Evolutionary conservation across 306 rosid species (phyloP).

Genomic region (Citrullus mucosospermus): DNA sequence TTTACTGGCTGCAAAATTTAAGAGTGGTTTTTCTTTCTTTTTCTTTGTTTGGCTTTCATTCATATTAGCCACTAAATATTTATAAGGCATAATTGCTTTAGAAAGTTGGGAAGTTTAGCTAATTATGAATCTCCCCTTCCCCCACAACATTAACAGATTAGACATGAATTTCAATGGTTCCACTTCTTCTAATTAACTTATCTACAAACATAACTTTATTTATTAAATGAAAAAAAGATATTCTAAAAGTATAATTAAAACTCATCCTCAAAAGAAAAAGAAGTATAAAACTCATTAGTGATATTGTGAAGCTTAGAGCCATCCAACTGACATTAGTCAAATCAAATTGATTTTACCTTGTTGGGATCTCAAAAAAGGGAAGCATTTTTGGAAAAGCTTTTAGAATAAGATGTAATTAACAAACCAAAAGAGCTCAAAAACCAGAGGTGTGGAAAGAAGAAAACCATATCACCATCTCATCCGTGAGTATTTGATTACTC

Average conservation of each 20-base stretch:
- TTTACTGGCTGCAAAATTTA: neutral
- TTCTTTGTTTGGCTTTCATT: neutral
- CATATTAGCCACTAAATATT: neutral
- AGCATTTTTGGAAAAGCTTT: neutral
- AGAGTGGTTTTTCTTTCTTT: neutral
- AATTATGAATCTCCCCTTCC: neutral
- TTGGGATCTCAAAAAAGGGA: neutral
- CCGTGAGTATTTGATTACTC: slow-evolving; percentile 38
- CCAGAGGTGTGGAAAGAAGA: slow-evolving; percentile 92
- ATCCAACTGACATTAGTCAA: neutral
- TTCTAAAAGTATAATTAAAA: no score
- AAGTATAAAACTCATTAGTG: neutral
- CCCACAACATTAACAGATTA: neutral
- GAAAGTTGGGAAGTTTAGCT: neutral
- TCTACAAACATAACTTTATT: neutral
- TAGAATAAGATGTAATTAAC: neutral
- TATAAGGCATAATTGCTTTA: neutral
- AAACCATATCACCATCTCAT: slow-evolving; percentile 86
- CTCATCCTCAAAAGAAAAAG: no score
- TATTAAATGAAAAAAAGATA: neutral
- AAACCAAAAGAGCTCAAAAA: slow-evolving; percentile 15
- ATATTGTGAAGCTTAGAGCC: neutral
- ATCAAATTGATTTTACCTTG: neutral
- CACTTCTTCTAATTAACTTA: neutral
- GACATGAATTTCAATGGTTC: neutral